Evolutionary conservation across 2,329 filamentous ascomycete genomes (phyloP).

Genomic region (Scedosporium dehoogii): DNA sequence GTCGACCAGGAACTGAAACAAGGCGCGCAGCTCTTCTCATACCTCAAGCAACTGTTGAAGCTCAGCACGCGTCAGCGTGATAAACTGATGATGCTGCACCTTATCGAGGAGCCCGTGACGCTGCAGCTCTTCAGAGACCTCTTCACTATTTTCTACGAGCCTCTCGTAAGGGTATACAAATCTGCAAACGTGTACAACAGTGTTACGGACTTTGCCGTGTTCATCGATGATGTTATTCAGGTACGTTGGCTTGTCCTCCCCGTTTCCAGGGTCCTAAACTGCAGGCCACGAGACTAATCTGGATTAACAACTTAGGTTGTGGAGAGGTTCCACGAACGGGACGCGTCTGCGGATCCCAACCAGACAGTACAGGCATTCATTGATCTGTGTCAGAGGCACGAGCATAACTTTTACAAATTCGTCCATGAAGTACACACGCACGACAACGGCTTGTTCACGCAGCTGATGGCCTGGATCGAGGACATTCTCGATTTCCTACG

Average conservation of each 20-base stretch:
- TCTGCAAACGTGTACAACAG: conserved; percentile 96
- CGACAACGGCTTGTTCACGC: conserved; percentile 91
- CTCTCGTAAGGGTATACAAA: conserved; percentile 93
- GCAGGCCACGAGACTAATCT: background rate
- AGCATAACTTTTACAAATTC: conserved; percentile 98
- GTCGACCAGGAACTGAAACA: conserved; percentile 83
- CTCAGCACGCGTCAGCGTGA: conserved; percentile 83
- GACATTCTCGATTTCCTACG: conserved; percentile 88
- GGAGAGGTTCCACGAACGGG: conserved; percentile 57
- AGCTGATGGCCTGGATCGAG: conserved; percentile 96
- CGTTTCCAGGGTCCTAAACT: too few relatives aligned
- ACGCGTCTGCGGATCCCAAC: conserved; percentile 90
- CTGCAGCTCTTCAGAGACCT: conserved; percentile 91
- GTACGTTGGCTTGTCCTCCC: conserved; percentile 31
- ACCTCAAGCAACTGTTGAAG: conserved; percentile 91
- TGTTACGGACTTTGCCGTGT: conserved; percentile 90
- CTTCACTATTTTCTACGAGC: conserved; percentile 98
- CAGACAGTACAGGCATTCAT: conserved; percentile 98
- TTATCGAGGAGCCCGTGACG: conserved; percentile 96
- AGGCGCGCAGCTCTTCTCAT: conserved; percentile 84
- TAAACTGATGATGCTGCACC: conserved; percentile 91
- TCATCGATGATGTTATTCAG: conserved; percentile 85
- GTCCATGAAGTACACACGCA: conserved; percentile 96
- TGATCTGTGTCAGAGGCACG: conserved; percentile 86
- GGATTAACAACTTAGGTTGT: conserved; percentile 36